Evolutionary conservation across 2,329 filamentous ascomycete genomes (phyloP).

Genomic region (Metarhizium anisopliae): DNA sequence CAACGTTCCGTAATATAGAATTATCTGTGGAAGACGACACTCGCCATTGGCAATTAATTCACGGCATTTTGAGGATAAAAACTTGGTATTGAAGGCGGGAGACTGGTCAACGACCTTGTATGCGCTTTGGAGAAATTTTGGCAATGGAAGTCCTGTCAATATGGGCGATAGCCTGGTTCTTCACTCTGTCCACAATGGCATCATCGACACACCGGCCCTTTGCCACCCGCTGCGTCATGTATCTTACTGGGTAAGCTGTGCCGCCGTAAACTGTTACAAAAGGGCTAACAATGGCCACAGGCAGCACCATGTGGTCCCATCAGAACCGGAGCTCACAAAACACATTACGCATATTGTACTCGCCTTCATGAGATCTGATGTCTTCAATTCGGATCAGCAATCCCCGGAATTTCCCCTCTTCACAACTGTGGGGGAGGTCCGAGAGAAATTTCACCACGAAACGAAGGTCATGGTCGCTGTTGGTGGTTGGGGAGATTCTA

Average conservation of each 20-base stretch:
- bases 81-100: not conserved
- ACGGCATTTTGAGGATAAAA: not conserved
- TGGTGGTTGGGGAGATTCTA: constrained; percentile 65
- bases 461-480: constrained; percentile 63
- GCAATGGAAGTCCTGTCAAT: not conserved
- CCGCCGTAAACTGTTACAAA: not conserved
- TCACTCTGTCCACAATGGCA: not conserved
- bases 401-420: constrained; percentile 41
- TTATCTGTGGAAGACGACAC: not conserved
- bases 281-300: constrained; percentile 18
- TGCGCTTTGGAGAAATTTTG: not conserved
- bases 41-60: not conserved
- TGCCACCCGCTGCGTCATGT: constrained; percentile 32
- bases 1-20: not conserved
- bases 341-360: constrained; percentile 48
- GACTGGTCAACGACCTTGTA: not conserved
- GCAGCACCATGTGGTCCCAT: constrained; percentile 37
- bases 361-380: constrained; percentile 46
- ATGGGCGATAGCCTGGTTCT: constrained; percentile 1
- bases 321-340: constrained; percentile 22
- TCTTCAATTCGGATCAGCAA: constrained; percentile 36
- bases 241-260: constrained; percentile 37
- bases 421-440: constrained; percentile 37
- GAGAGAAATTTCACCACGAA: constrained; percentile 35
- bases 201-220: constrained; percentile 6